phyloP scores from a whole-genome alignment of 345 rosid species.

The Turnera subulata region DNA sequence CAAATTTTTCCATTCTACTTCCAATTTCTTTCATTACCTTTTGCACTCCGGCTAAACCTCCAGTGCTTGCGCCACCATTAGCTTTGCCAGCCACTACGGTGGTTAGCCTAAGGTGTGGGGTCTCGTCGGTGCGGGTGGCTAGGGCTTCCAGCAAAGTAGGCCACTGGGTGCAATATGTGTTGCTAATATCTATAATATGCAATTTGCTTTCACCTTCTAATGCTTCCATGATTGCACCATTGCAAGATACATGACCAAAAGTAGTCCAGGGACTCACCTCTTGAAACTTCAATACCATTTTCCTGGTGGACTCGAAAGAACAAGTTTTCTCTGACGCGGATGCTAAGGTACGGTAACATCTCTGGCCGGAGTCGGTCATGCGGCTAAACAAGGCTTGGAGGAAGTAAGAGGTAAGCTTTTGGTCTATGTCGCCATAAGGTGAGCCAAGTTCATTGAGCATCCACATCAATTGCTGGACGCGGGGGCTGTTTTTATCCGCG shows the following conservation, averaged over 20 bases:
- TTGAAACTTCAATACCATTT: conserved; percentile 77
- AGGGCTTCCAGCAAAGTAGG: conserved; percentile 93
- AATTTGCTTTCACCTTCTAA: conserved; percentile 72
- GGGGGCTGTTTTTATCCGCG: conserved; percentile 49
- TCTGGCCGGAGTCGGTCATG: conserved; percentile 72
- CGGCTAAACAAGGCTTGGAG: conserved; percentile 88
- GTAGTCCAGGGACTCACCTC: conserved; percentile 98
- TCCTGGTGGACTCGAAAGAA: conserved; percentile 78
- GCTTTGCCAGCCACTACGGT: conserved; percentile 45
- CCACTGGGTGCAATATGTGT: conserved; percentile 96
- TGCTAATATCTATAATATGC: conserved; percentile 85
- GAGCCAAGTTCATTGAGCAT: conserved; percentile 83
- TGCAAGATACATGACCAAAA: conserved; percentile 93
- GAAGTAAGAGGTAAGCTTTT: conserved; percentile 76
- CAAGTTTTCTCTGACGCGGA: conserved; percentile 67
- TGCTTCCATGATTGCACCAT: conserved; percentile 92
- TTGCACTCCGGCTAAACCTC: conserved; percentile 41
- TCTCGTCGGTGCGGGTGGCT: conserved; percentile 90
- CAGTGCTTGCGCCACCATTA: conserved; percentile 6
- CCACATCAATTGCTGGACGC: conserved; percentile 86
- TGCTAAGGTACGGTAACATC: conserved; percentile 53
- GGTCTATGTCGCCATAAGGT: conserved; percentile 87
- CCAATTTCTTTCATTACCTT: conserved; percentile 92
- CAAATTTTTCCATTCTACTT: conserved; percentile 85
- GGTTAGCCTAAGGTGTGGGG: conserved; percentile 78